A percentile compares a stretch with the other conserved stretches of the same genome.
phyloP scores from a whole-genome alignment of 1,284 basidiomycete genomes.

The Sparassis latifolia region DNA sequence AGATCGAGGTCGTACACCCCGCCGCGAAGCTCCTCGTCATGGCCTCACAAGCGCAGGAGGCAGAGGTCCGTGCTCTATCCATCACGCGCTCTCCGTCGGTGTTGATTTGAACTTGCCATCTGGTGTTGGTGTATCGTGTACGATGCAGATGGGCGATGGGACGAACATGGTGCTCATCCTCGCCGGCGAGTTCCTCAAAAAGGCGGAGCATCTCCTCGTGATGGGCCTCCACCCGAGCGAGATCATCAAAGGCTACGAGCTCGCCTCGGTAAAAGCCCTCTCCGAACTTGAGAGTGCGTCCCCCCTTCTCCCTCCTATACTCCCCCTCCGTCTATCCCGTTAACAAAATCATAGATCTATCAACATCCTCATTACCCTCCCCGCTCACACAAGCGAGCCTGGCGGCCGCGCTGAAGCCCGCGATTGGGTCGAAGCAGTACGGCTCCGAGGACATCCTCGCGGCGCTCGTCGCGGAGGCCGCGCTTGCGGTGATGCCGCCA shows the following conservation, averaged over 20 bases:
- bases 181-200: slow-evolving; percentile 93
- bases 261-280: slow-evolving; percentile 83
- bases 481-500: slow-evolving; percentile 83
- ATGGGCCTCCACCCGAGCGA: slow-evolving; percentile 98
- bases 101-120: not conserved
- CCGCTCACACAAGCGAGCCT: slow-evolving; percentile 80
- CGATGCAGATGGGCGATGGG: slow-evolving; percentile 84
- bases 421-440: slow-evolving; percentile 97
- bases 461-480: slow-evolving; percentile 87
- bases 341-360: slow-evolving; percentile 41
- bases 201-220: slow-evolving; percentile 86
- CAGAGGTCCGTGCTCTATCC: slow-evolving; percentile 57
- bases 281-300: slow-evolving; percentile 86
- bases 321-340: no score
- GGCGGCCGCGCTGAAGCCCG: slow-evolving; percentile 78
- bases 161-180: slow-evolving; percentile 96
- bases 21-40: slow-evolving; percentile 97
- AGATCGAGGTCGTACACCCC: slow-evolving; percentile 97
- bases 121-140: not conserved
- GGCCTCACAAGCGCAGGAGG: slow-evolving; percentile 95
- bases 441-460: slow-evolving; percentile 86
- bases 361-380: slow-evolving; percentile 60
- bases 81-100: not conserved
- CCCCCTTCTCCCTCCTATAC: slow-evolving; percentile 4
- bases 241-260: slow-evolving; percentile 92